These are phyloP conservation scores for Phialophora chinensis DNA, from an alignment of 2,329 filamentous ascomycete genomes.

Conservation along the genomic window DNA sequence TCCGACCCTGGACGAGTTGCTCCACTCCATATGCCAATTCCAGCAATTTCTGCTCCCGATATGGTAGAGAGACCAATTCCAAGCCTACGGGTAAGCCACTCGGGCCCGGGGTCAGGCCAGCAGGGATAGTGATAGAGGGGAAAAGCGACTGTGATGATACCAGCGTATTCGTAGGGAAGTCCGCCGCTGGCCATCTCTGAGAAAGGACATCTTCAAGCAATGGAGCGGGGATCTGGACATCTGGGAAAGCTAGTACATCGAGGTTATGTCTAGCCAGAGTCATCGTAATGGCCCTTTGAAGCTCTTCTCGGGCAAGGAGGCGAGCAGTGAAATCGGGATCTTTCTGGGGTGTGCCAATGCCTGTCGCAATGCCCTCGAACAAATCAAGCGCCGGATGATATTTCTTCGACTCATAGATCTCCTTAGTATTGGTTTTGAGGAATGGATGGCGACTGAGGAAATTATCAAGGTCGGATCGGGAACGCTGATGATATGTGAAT, in stretches of 20 bases:
- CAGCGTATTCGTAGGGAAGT: constrained; percentile 27
- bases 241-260: constrained; percentile 26
- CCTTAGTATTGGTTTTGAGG: constrained; percentile 20
- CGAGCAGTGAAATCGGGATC: constrained; percentile 20
- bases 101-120: constrained; percentile 17
- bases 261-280: constrained; percentile 20
- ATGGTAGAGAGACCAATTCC: constrained; percentile 23
- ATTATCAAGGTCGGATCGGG: constrained; percentile 27
- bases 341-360: constrained; percentile 13
- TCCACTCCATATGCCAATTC: constrained; percentile 28
- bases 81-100: constrained; percentile 23
- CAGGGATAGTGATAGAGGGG: constrained; percentile 26
- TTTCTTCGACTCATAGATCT: constrained; percentile 20
- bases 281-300: constrained; percentile 17
- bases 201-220: constrained; percentile 23
- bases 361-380: constrained; percentile 26
- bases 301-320: constrained; percentile 19
- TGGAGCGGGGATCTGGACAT: constrained; percentile 24
- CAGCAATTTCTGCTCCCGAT: constrained; percentile 25
- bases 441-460: constrained; percentile 24
- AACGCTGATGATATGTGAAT: constrained; percentile 23
- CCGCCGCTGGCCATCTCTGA: constrained; percentile 14
- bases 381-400: constrained; percentile 27
- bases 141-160: constrained; percentile 24
- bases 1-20: constrained; percentile 17